Conservation (phyloP, 2,329 filamentous ascomycete species). For the Herpotrichia juniperi region DNA sequence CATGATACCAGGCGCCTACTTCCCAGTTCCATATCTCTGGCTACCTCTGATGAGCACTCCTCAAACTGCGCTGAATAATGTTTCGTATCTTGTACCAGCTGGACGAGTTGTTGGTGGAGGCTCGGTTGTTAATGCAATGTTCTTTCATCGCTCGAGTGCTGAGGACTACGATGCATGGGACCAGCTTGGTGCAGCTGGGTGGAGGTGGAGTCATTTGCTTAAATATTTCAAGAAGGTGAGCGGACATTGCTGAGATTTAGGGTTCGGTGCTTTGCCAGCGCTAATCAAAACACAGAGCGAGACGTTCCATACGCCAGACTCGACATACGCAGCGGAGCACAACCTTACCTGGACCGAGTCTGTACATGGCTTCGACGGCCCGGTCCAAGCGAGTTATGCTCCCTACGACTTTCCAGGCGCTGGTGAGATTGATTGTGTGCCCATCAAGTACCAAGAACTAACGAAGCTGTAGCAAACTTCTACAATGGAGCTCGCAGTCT, state of each 20-base stretch:
- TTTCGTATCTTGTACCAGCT: constrained; percentile 19
- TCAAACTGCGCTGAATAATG: constrained; percentile 23
- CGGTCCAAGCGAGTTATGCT: constrained; percentile 29
- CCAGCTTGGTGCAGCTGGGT: constrained; percentile 61
- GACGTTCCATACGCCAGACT: constrained; percentile 23
- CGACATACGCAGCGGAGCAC: constrained; percentile 14
- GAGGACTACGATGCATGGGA: constrained; percentile 58
- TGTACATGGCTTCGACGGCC: constrained; percentile 25
- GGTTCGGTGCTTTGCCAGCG: neutral
- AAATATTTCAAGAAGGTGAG: constrained; percentile 43
- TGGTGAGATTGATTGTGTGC: constrained; percentile 11
- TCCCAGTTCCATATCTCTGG: constrained; percentile 30
- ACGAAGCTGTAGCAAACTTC: constrained; percentile 19
- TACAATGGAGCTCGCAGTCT: constrained; percentile 20
- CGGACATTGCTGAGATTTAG: too few species aligned
- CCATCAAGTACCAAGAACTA: neutral
- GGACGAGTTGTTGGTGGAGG: constrained; percentile 41
- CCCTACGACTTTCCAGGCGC: constrained; percentile 30
- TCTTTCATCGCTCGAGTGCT: constrained; percentile 36
- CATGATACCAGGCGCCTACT: constrained; percentile 27
- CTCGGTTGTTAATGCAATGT: constrained; percentile 43
- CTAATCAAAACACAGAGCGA: constrained; percentile 19
- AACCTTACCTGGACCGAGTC: constrained; percentile 29
- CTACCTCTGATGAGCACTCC: constrained; percentile 23
- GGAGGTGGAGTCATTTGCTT: constrained; percentile 58